Conservation (phyloP, 441 rosid genomes). For the Biscutella laevigata region DNA sequence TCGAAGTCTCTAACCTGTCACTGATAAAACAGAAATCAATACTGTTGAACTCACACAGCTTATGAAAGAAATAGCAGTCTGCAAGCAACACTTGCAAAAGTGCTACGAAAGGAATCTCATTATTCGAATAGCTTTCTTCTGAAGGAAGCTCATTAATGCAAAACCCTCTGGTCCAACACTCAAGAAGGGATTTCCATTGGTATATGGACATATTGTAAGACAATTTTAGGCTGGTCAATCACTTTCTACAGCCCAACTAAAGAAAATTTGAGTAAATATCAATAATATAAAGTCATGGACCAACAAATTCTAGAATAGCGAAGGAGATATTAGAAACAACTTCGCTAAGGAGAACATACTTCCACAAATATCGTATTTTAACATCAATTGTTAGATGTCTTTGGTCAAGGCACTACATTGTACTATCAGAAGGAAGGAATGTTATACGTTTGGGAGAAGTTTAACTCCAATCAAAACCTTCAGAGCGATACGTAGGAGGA, state of each 20-base stretch:
- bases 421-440: neutral
- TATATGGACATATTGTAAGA: neutral
- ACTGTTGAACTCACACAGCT: slow-evolving; percentile 18
- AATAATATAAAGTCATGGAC: neutral
- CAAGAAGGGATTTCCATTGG: neutral
- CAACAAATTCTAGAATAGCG: neutral
- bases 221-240: neutral
- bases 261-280: neutral
- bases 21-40: slow-evolving; percentile 48
- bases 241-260: neutral
- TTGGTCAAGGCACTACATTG: neutral
- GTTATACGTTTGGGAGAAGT: neutral
- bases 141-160: neutral
- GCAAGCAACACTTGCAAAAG: slow-evolving; percentile 5
- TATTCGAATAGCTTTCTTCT: neutral
- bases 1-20: slow-evolving; percentile 96
- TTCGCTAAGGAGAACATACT: neutral
- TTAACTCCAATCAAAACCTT: neutral
- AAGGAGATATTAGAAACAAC: neutral
- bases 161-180: neutral
- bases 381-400: neutral
- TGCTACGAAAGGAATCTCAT: neutral
- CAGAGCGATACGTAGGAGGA: neutral
- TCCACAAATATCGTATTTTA: neutral
- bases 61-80: neutral